Conservation (phyloP, 768 basidiomycete species). For the Termitomyces sp. region DNA sequence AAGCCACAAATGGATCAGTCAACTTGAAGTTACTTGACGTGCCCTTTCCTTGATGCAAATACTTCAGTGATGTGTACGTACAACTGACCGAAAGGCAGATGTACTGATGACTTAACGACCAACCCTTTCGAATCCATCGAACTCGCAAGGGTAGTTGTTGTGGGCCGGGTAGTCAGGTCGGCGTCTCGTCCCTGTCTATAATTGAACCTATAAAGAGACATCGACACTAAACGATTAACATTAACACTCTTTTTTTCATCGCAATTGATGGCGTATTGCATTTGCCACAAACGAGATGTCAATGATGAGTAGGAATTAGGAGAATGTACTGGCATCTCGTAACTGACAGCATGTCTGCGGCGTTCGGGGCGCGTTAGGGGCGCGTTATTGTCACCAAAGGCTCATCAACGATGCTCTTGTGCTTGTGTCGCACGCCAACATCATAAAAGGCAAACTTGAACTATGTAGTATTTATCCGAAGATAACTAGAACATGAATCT, state of each 20-base stretch:
- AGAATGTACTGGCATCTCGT: too few relatives aligned
- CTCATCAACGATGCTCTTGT: not conserved
- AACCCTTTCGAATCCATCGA: not conserved
- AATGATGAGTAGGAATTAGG: too few relatives aligned
- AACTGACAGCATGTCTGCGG: not conserved
- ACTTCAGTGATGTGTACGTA: not conserved
- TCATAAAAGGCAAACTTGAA: not conserved
- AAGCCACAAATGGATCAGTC: not conserved
- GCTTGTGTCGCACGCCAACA: not conserved
- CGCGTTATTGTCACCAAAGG: not conserved
- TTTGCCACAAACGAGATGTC: not conserved
- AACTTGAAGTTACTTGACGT: not conserved
- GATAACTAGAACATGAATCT: not conserved
- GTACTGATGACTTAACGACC: not conserved
- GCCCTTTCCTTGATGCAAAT: not conserved
- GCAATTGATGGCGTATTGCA: not conserved
- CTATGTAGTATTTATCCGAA: not conserved
- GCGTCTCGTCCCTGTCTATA: not conserved
- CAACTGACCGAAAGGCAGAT: not conserved
- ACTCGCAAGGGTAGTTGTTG: not conserved
- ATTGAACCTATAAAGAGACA: not conserved
- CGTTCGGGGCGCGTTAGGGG: not conserved
- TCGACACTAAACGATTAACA: too few relatives aligned
- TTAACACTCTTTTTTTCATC: not conserved
- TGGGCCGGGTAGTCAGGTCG: not conserved